Percentiles rank a stretch among this genome's conserved stretches.
Evolutionary conservation across 202 grass and related monocot genomes (phyloP).

Genomic region (Alloteropsis angusta): DNA sequence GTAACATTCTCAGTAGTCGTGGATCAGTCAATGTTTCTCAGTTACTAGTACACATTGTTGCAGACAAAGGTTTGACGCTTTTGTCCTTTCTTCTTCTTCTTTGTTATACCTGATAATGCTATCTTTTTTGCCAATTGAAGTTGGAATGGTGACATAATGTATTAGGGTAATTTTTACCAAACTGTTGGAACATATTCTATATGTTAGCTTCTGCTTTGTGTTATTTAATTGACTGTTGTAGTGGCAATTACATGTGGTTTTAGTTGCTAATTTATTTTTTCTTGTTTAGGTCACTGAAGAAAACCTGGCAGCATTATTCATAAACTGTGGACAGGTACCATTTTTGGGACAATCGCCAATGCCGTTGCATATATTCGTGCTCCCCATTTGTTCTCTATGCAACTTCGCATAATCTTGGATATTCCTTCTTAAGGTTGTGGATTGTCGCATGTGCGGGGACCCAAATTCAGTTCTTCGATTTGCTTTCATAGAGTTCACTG

Average conservation of each 20-base stretch:
- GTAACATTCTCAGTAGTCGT: background rate
- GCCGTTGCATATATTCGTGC: background rate
- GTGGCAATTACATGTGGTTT: slow-evolving; percentile 1
- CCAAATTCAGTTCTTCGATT: slow-evolving; percentile 98
- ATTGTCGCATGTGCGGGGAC: slow-evolving; percentile 96
- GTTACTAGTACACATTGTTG: background rate
- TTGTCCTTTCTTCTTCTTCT: background rate
- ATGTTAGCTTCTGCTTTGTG: background rate
- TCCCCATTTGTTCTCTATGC: slow-evolving; percentile 8
- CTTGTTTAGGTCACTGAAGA: slow-evolving; percentile 87
- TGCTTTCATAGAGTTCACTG: slow-evolving; percentile 99
- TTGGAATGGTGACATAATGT: background rate
- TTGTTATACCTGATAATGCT: background rate
- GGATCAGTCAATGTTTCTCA: background rate
- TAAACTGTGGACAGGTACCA: slow-evolving; percentile 77
- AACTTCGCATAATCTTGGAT: background rate
- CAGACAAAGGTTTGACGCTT: background rate
- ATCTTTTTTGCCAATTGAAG: background rate
- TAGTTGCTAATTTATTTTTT: slow-evolving; percentile 18
- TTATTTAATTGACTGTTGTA: background rate
- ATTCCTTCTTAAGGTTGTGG: slow-evolving; percentile 71
- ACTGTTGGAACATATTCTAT: background rate
- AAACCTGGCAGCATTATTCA: slow-evolving; percentile 87
- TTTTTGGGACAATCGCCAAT: background rate
- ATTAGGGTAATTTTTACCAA: background rate